Evolutionary conservation across 805 yeast species (phyloP).

Genomic region (Blastobotrys muscicola): DNA sequence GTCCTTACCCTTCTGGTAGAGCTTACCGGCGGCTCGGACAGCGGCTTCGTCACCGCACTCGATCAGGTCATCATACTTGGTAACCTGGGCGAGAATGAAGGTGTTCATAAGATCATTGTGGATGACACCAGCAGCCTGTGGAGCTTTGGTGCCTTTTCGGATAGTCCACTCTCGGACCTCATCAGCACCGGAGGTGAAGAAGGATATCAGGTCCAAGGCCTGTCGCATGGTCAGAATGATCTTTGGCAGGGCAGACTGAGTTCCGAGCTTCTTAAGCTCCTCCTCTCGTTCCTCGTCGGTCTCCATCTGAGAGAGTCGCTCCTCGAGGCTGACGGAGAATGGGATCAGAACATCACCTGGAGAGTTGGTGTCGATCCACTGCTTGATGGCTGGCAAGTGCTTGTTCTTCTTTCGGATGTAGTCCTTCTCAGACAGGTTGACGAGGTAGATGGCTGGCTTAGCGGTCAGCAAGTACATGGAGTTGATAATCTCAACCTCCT

Average conservation of each 20-base stretch:
- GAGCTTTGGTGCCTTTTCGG: constrained; percentile 84
- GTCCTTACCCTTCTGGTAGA: constrained; percentile 86
- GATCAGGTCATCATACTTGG: constrained; percentile 70
- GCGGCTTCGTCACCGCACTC: constrained; percentile 72
- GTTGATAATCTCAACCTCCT: constrained; percentile 89
- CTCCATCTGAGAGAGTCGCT: constrained; percentile 79
- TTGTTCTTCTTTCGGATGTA: constrained; percentile 83
- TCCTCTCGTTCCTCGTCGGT: constrained; percentile 72
- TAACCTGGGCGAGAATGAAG: constrained; percentile 87
- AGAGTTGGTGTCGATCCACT: constrained; percentile 83
- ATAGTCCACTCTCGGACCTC: constrained; percentile 99
- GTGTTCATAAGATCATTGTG: constrained; percentile 94
- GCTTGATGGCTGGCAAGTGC: constrained; percentile 68
- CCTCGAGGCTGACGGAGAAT: constrained; percentile 86
- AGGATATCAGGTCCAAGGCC: constrained; percentile 78
- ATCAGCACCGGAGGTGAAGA: constrained; percentile 91
- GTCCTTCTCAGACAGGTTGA: constrained; percentile 84
- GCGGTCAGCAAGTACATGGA: constrained; percentile 82
- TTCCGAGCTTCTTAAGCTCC: constrained; percentile 65
- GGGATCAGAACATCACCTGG: constrained; percentile 91
- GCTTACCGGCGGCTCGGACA: constrained; percentile 82
- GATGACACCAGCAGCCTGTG: constrained; percentile 98
- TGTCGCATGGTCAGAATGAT: constrained; percentile 81
- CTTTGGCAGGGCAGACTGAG: constrained; percentile 74
- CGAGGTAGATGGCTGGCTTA: constrained; percentile 87